These are phyloP conservation scores for Rosa persica DNA, from an alignment of 306 rosid genomes.

Conservation along the genomic window DNA sequence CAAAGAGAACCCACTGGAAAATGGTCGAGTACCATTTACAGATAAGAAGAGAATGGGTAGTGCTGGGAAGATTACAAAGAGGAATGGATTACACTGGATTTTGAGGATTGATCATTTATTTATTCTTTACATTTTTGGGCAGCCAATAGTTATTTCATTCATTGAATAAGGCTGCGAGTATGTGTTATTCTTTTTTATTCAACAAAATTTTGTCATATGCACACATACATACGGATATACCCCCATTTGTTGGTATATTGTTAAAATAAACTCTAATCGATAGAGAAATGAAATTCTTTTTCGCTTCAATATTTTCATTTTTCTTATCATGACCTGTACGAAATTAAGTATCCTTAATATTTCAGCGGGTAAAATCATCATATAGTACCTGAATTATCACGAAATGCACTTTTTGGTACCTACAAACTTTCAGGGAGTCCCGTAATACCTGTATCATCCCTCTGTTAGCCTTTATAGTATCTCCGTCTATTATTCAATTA, in stretches of 20 bases:
- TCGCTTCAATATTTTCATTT: not conserved
- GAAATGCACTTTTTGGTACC: no score
- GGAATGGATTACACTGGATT: constrained; percentile 11
- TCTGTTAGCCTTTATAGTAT: no score
- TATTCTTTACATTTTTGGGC: not conserved
- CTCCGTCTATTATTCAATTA: no score
- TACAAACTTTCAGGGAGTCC: no score
- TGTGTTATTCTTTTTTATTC: not conserved
- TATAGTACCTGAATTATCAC: no score
- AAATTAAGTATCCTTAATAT: not conserved
- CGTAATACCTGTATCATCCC: no score
- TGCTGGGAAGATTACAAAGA: constrained; percentile 2
- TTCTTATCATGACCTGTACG: no score
- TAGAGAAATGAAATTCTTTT: not conserved
- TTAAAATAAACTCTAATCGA: not conserved
- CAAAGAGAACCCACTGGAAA: constrained; percentile 22
- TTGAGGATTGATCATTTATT: constrained; percentile 5
- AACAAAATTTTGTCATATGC: not conserved
- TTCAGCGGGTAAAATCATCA: no score
- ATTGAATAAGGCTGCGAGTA: not conserved
- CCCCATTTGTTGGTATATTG: not conserved
- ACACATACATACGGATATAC: not conserved
- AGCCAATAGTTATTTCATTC: not conserved
- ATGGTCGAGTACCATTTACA: constrained; percentile 14
- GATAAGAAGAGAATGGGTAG: constrained; percentile 1